Percentiles rank a stretch among this genome's conserved stretches.
phyloP scores from a whole-genome alignment of 2,329 filamentous ascomycete genomes.

The Colletotrichum horii region DNA sequence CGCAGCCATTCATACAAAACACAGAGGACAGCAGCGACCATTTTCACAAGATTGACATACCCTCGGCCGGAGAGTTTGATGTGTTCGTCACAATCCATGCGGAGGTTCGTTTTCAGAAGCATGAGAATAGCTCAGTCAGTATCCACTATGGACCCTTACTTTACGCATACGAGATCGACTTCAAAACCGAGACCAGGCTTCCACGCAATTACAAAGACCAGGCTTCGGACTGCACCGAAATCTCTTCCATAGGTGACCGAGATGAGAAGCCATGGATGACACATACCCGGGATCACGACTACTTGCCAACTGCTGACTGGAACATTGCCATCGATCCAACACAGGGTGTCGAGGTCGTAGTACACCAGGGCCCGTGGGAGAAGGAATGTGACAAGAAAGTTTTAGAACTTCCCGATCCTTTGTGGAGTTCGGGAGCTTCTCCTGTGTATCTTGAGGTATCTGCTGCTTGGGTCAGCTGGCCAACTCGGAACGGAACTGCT shows the following conservation, averaged over 20 bases:
- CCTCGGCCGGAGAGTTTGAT: neutral
- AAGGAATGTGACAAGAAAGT: conserved; percentile 8
- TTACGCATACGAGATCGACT: conserved; percentile 44
- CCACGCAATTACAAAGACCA: conserved; percentile 9
- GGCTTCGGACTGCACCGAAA: conserved; percentile 29
- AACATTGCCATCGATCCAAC: conserved; percentile 31
- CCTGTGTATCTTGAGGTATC: conserved; percentile 34
- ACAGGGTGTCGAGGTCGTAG: neutral
- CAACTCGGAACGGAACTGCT: neutral
- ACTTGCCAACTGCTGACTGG: conserved; percentile 38
- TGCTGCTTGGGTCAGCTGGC: conserved; percentile 26
- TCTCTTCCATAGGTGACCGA: conserved; percentile 12
- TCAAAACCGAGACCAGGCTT: conserved; percentile 8
- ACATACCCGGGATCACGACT: conserved; percentile 32
- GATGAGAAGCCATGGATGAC: conserved; percentile 23
- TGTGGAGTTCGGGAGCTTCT: conserved; percentile 37
- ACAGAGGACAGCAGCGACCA: neutral
- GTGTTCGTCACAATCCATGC: conserved; percentile 21
- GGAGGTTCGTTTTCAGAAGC: conserved; percentile 24
- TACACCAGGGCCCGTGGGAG: conserved; percentile 24
- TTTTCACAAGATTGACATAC: neutral
- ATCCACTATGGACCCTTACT: conserved; percentile 49
- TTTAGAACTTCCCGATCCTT: conserved; percentile 30
- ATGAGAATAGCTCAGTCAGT: conserved; percentile 39
- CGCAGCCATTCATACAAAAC: neutral